Conservation (phyloP, 768 basidiomycete species). For the Amanita muscaria region DNA sequence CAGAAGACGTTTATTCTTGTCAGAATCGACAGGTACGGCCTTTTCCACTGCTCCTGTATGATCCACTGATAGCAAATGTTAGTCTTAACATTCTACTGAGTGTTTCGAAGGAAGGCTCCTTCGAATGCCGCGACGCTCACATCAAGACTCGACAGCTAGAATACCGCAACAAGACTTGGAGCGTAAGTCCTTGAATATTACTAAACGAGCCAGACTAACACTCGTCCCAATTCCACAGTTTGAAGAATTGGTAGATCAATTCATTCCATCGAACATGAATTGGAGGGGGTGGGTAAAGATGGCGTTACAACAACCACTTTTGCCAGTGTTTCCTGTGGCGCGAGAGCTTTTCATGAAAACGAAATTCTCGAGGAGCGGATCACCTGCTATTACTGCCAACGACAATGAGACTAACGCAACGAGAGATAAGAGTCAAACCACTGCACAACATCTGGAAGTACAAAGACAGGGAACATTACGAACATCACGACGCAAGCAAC, state of each 20-base stretch:
- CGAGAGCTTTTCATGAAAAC: constrained; percentile 74
- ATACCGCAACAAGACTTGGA: constrained; percentile 77
- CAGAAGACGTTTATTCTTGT: constrained; percentile 82
- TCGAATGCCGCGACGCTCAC: constrained; percentile 71
- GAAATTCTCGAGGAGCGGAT: constrained; percentile 42
- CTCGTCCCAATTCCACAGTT: constrained; percentile 36
- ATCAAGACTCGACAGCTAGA: constrained; percentile 76
- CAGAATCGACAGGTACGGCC: constrained; percentile 54
- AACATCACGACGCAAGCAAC: constrained; percentile 22
- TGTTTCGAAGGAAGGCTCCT: constrained; percentile 76
- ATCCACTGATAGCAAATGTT: constrained; percentile 10
- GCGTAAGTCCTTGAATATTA: constrained; percentile 38
- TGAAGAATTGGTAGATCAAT: constrained; percentile 71
- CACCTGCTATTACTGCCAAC: constrained; percentile 17
- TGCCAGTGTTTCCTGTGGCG: constrained; percentile 72
- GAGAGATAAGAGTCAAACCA: constrained; percentile 13
- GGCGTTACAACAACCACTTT: constrained; percentile 71
- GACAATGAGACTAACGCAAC: background rate
- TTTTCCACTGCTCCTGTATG: constrained; percentile 6
- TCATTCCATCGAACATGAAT: constrained; percentile 67
- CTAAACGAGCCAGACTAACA: constrained; percentile 1
- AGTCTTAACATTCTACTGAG: constrained; percentile 70
- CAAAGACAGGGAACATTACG: constrained; percentile 15
- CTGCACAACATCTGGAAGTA: constrained; percentile 7
- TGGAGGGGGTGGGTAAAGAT: constrained; percentile 82